Percentiles rank a stretch among this genome's conserved stretches.
These are phyloP conservation scores for Lecanicillium sp. DNA, from an alignment of 2,329 filamentous ascomycete genomes.

Conservation along the genomic window DNA sequence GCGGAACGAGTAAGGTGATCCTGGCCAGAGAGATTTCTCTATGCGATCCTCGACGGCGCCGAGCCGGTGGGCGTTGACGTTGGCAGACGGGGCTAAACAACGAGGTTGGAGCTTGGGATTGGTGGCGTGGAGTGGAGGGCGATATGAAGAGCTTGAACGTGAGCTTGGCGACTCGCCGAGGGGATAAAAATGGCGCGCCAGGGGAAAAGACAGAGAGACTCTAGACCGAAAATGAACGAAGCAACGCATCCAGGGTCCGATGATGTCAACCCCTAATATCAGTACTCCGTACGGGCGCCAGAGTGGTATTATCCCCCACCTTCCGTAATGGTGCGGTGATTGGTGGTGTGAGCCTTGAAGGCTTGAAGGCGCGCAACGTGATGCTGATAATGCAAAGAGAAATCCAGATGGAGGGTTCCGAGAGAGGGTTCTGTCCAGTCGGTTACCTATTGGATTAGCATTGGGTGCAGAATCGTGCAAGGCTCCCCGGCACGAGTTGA, in stretches of 20 bases:
- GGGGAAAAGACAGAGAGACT: neutral
- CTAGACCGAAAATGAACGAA: too few relatives aligned
- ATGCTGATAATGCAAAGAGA: too few relatives aligned
- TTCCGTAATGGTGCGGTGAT: too few relatives aligned
- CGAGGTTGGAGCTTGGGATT: too few relatives aligned
- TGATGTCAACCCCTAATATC: conserved; percentile 1
- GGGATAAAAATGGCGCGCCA: neutral
- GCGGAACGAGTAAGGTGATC: neutral
- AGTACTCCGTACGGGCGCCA: neutral
- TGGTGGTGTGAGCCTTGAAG: too few relatives aligned
- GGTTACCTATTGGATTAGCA: too few relatives aligned
- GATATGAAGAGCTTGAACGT: neutral
- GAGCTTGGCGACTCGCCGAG: neutral
- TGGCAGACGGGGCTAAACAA: neutral
- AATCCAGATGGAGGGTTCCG: too few relatives aligned
- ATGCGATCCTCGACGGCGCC: neutral
- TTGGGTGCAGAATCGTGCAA: too few relatives aligned
- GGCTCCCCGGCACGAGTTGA: too few relatives aligned
- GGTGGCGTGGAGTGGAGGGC: conserved; percentile 1
- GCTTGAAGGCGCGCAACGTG: neutral
- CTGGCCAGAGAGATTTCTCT: neutral
- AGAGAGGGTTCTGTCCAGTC: too few relatives aligned
- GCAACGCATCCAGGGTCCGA: conserved; percentile 9
- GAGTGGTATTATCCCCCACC: neutral
- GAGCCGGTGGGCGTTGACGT: conserved; percentile 1